Conservation (phyloP, 2,329 filamentous ascomycete species). For the Trichoderma aggressivum region DNA sequence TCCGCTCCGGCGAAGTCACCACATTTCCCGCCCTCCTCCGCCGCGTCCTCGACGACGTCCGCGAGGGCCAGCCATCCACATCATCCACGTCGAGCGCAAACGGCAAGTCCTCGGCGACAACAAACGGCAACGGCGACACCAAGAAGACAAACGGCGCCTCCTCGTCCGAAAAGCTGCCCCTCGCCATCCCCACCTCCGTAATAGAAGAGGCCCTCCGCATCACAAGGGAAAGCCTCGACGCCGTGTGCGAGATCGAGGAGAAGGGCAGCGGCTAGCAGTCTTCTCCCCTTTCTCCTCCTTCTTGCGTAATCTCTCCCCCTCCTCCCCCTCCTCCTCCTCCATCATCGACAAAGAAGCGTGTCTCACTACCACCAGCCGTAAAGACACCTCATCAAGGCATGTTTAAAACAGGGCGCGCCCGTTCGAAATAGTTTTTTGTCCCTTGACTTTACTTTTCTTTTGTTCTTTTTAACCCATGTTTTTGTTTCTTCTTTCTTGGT, state of each 20-base stretch:
- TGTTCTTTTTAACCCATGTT: neutral
- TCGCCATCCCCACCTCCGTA: slow-evolving; percentile 58
- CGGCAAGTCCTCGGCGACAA: slow-evolving; percentile 30
- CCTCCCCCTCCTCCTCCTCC: neutral
- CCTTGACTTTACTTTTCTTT: neutral
- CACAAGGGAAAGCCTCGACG: slow-evolving; percentile 56
- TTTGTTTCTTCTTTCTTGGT: neutral
- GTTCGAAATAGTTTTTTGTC: neutral
- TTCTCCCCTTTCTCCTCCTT: neutral
- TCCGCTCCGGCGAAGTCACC: slow-evolving; percentile 57
- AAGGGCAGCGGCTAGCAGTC: slow-evolving; percentile 22
- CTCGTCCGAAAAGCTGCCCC: slow-evolving; percentile 31
- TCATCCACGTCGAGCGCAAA: slow-evolving; percentile 28
- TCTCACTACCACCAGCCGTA: neutral
- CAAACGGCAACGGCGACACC: slow-evolving; percentile 31
- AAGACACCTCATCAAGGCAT: neutral
- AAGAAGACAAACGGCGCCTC: slow-evolving; percentile 30
- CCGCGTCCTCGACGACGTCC: slow-evolving; percentile 60
- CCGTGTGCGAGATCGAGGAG: slow-evolving; percentile 41
- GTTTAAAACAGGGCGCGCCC: neutral
- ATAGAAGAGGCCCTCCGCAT: slow-evolving; percentile 60
- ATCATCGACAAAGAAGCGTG: neutral
- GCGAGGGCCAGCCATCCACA: slow-evolving; percentile 41
- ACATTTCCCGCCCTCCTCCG: slow-evolving; percentile 60
- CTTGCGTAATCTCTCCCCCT: neutral